phyloP scores from a whole-genome alignment of 164 flowering plant species.

The Magnolia kwangsiensis region DNA sequence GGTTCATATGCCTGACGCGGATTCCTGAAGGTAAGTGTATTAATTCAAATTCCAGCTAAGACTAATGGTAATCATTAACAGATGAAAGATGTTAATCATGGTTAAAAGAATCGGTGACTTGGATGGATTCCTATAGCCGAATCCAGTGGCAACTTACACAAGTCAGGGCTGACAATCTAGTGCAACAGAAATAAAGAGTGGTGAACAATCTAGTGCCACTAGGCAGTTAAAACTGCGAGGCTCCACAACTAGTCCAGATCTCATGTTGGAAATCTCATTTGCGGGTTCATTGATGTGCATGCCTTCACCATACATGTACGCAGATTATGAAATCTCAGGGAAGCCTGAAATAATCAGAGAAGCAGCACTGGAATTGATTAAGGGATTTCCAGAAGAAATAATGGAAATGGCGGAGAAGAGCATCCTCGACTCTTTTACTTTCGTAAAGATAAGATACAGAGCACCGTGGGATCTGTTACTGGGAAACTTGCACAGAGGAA shows the following conservation, averaged over 20 bases:
- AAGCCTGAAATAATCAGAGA: constrained; percentile 21
- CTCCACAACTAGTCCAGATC: too few species aligned
- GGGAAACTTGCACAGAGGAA: constrained; percentile 23
- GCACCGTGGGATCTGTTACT: constrained; percentile 28
- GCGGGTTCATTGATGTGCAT: not conserved
- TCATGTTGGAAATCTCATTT: too few species aligned
- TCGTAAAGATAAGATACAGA: constrained; percentile 20
- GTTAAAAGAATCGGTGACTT: too few species aligned
- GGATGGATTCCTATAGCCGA: too few species aligned
- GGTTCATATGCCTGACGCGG: constrained; percentile 33
- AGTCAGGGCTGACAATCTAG: too few species aligned
- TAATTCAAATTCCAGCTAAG: too few species aligned
- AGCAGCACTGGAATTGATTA: constrained; percentile 9
- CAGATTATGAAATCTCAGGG: constrained; percentile 24
- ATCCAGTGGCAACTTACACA: too few species aligned
- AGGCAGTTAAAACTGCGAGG: too few species aligned
- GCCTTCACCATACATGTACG: not conserved
- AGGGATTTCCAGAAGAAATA: constrained; percentile 25
- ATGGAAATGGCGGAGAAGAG: constrained; percentile 21
- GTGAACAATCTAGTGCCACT: too few species aligned
- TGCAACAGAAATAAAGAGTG: too few species aligned
- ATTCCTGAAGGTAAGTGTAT: constrained; percentile 26
- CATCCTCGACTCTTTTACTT: constrained; percentile 18
- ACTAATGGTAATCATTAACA: too few species aligned
- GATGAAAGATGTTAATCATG: too few species aligned